Conservation (phyloP, 2,329 filamentous ascomycete species). For the Talaromyces sp. region DNA sequence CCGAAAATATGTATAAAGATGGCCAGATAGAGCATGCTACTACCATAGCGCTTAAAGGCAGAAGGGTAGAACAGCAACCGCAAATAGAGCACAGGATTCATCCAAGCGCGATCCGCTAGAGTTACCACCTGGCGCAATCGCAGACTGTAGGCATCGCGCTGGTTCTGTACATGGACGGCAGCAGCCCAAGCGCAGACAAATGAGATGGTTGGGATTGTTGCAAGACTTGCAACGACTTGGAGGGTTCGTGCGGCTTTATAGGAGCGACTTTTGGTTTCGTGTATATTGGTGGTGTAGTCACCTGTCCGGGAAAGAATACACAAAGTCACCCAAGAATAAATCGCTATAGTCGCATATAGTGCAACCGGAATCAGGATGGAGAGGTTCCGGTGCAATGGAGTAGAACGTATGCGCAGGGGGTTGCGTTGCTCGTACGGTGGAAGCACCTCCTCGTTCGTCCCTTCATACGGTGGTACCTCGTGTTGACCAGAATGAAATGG, state of each 20-base stretch:
- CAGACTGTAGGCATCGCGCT: constrained; percentile 13
- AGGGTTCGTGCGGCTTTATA: constrained; percentile 3
- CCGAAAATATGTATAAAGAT: constrained; percentile 20
- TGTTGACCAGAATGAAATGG: not conserved
- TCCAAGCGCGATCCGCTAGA: constrained; percentile 23
- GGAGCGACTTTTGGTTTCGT: not conserved
- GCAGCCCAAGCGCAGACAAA: constrained; percentile 10
- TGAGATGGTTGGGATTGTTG: constrained; percentile 9
- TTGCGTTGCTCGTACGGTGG: constrained; percentile 9
- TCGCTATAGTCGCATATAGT: not conserved
- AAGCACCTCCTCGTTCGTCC: not conserved
- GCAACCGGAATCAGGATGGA: constrained; percentile 1
- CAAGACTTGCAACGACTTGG: not conserved
- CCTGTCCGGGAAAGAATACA: not conserved
- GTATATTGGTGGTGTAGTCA: not conserved
- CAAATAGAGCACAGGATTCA: constrained; percentile 14
- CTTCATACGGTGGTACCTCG: constrained; percentile 7
- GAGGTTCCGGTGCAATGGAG: not conserved
- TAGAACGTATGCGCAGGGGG: not conserved
- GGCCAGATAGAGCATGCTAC: constrained; percentile 20
- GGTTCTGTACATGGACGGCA: constrained; percentile 22
- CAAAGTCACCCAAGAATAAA: constrained; percentile 9
- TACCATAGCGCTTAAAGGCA: constrained; percentile 20
- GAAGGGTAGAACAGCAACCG: constrained; percentile 2
- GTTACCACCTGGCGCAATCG: constrained; percentile 20